A percentile compares a stretch with the other conserved stretches of the same genome.
These are phyloP conservation scores for Bothriochloa decipiens DNA, from an alignment of 176 grass and related monocot species.

Conservation along the genomic window DNA sequence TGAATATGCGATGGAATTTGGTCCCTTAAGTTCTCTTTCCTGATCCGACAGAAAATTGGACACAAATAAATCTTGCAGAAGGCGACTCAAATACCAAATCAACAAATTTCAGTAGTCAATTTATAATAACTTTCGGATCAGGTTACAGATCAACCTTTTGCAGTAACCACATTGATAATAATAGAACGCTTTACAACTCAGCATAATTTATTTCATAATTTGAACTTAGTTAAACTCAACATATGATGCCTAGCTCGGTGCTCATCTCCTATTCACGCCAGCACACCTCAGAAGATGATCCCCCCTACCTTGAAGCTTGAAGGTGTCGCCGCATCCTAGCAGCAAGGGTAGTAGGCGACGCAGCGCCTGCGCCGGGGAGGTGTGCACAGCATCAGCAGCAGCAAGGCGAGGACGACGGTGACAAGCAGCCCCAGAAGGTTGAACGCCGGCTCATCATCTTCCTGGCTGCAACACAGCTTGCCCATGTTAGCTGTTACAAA, in stretches of 20 bases:
- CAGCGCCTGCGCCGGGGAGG: slow-evolving; percentile 56
- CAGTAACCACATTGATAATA: slow-evolving; percentile 9
- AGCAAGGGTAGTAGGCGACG: slow-evolving; percentile 43
- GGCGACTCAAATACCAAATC: background rate
- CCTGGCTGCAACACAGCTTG: slow-evolving; percentile 65
- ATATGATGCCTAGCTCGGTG: slow-evolving; percentile 25
- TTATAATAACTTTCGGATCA: slow-evolving; percentile 7
- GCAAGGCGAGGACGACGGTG: slow-evolving; percentile 56
- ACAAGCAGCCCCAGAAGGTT: slow-evolving; percentile 58
- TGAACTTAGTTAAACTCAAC: background rate
- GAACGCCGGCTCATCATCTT: slow-evolving; percentile 58
- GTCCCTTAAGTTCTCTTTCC: background rate
- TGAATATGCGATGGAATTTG: background rate
- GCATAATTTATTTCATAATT: slow-evolving; percentile 31
- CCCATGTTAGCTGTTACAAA: slow-evolving; percentile 49
- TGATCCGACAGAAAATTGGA: background rate
- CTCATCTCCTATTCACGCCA: background rate
- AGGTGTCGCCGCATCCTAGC: slow-evolving; percentile 18
- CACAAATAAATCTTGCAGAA: background rate
- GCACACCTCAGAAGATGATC: background rate
- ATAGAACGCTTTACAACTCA: slow-evolving; percentile 6
- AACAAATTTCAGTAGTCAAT: slow-evolving; percentile 2
- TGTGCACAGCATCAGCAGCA: slow-evolving; percentile 64
- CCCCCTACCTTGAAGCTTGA: background rate
- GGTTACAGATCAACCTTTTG: background rate